These are phyloP conservation scores for Pleurotus tuoliensis DNA, from an alignment of 768 basidiomycete genomes.

Conservation along the genomic window DNA sequence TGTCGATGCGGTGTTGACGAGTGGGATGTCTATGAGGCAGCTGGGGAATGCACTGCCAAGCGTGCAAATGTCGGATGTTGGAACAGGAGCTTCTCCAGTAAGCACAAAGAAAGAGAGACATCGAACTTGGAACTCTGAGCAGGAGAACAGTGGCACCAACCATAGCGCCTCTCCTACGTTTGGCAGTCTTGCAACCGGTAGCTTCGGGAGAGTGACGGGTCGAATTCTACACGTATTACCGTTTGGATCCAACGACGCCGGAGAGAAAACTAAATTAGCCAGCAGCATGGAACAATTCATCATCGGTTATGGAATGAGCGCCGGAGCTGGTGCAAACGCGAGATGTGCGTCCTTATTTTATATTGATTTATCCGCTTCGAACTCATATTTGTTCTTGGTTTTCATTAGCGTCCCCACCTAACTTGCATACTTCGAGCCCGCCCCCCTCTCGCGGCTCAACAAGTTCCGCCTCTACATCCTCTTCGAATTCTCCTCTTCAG, in stretches of 20 bases:
- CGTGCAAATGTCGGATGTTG: no score
- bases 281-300: constrained; percentile 5
- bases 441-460: background rate
- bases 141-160: background rate
- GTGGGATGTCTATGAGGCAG: constrained; percentile 3
- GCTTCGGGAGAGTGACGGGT: background rate
- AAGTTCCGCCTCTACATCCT: background rate
- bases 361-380: background rate
- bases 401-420: background rate
- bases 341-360: background rate
- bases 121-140: background rate
- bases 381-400: background rate
- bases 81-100: no score
- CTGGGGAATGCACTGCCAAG: background rate
- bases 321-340: background rate
- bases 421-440: background rate
- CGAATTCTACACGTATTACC: constrained; percentile 1
- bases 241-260: background rate
- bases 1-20: constrained; percentile 3
- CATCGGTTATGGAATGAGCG: background rate
- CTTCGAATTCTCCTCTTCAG: background rate
- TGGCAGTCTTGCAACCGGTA: background rate
- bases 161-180: background rate
- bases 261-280: constrained; percentile 2
- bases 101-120: background rate